phyloP scores from a whole-genome alignment of 345 rosid genomes.

The Nephelium lappaceum region DNA sequence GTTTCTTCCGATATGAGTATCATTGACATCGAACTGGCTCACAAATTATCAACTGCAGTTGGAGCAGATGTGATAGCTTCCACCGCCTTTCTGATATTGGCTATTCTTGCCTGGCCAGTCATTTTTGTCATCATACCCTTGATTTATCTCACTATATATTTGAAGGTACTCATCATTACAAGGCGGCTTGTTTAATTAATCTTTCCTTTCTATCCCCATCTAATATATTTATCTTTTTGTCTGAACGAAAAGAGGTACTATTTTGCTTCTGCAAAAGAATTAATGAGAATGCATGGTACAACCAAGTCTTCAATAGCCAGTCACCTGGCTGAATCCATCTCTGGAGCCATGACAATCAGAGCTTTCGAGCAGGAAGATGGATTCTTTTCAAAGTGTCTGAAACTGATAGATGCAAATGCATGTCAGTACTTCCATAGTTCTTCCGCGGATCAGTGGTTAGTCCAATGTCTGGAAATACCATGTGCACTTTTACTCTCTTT shows the following conservation, averaged over 20 bases:
- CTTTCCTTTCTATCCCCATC: neutral
- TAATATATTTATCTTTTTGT: neutral
- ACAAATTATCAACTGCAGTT: conserved; percentile 26
- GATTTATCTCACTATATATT: conserved; percentile 40
- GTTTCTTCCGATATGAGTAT: conserved; percentile 59
- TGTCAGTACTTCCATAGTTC: conserved; percentile 54
- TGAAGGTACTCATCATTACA: conserved; percentile 40
- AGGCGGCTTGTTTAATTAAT: neutral
- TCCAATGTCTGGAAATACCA: conserved; percentile 57
- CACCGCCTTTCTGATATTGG: conserved; percentile 34
- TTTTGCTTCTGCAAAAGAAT: conserved; percentile 53
- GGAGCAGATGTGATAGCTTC: conserved; percentile 49
- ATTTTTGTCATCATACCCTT: conserved; percentile 49
- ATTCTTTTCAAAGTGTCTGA: conserved; percentile 50
- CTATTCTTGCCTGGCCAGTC: conserved; percentile 56
- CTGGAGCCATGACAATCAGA: conserved; percentile 62
- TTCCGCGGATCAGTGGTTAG: conserved; percentile 62
- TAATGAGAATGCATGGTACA: conserved; percentile 64
- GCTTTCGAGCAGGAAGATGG: conserved; percentile 58
- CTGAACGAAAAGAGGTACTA: conserved; percentile 50
- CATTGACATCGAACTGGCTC: conserved; percentile 46
- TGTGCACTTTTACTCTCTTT: conserved; percentile 56
- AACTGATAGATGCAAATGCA: conserved; percentile 56
- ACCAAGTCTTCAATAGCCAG: conserved; percentile 59
- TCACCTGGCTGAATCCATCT: conserved; percentile 60